phyloP scores from a whole-genome alignment of 2,329 filamentous ascomycete genomes.

The Aspergillus phoenicis region DNA sequence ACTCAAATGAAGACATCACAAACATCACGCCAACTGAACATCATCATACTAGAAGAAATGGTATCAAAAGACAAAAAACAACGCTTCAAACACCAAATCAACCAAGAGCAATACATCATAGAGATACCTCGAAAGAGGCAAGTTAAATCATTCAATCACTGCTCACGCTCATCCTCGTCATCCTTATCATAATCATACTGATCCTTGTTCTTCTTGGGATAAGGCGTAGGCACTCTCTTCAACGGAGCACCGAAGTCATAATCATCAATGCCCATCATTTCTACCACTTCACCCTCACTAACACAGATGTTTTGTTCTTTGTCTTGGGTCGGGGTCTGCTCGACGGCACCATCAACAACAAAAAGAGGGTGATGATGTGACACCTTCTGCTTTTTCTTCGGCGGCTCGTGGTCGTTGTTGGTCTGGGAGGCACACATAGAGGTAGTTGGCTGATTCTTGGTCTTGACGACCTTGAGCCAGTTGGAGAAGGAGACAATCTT shows the following conservation, averaged over 20 bases:
- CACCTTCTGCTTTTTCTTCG: no score
- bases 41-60: no score
- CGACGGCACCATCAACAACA: no score
- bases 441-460: neutral
- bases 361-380: no score
- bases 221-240: neutral
- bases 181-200: neutral
- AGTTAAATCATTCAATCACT: neutral
- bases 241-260: neutral
- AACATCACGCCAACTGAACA: no score
- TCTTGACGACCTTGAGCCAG: neutral
- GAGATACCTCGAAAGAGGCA: neutral
- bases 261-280: neutral
- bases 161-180: neutral
- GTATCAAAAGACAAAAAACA: no score
- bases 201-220: neutral
- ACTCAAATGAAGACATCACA: no score
- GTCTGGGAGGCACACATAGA: no score
- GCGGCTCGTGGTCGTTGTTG: no score
- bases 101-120: no score
- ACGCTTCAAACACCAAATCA: no score
- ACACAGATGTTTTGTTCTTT: neutral
- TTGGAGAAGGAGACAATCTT: neutral
- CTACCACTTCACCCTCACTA: neutral
- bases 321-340: no score